A percentile compares a stretch with the other conserved stretches of the same genome.
These are phyloP conservation scores for Keithomyces neogunnii DNA, from an alignment of 2,329 filamentous ascomycete species.

Conservation along the genomic window DNA sequence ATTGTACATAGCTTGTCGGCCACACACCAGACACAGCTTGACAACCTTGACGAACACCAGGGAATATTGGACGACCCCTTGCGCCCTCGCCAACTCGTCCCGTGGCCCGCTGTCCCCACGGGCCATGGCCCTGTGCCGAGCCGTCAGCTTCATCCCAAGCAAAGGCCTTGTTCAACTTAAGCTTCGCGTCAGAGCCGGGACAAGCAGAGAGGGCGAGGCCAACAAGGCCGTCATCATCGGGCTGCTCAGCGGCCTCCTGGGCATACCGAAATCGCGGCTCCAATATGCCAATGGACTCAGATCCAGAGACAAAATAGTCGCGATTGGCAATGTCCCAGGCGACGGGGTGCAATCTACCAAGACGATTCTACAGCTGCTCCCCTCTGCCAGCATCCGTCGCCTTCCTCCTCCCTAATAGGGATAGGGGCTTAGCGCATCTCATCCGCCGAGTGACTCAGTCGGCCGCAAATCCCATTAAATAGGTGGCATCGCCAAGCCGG, in stretches of 20 bases:
- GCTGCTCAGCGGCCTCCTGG: constrained; percentile 52
- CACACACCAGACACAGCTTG: too few species aligned
- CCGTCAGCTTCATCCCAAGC: constrained; percentile 39
- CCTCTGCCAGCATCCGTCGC: constrained; percentile 13
- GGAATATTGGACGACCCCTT: too few species aligned
- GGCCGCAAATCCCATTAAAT: background rate
- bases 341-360: constrained; percentile 20
- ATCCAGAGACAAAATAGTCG: constrained; percentile 55
- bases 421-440: background rate
- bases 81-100: constrained; percentile 13
- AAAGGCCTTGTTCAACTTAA: constrained; percentile 47
- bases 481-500: background rate
- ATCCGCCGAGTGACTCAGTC: constrained; percentile 1
- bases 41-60: too few species aligned
- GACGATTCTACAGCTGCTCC: constrained; percentile 18
- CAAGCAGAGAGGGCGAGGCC: constrained; percentile 56
- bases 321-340: constrained; percentile 26
- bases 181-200: constrained; percentile 61
- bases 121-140: background rate
- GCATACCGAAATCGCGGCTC: constrained; percentile 55
- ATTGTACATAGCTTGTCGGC: background rate
- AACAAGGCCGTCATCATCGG: constrained; percentile 54
- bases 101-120: too few species aligned
- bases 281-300: constrained; percentile 55
- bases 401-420: background rate